Conservation (phyloP, 1,284 basidiomycete genomes). For the Chalciporus sp. region DNA sequence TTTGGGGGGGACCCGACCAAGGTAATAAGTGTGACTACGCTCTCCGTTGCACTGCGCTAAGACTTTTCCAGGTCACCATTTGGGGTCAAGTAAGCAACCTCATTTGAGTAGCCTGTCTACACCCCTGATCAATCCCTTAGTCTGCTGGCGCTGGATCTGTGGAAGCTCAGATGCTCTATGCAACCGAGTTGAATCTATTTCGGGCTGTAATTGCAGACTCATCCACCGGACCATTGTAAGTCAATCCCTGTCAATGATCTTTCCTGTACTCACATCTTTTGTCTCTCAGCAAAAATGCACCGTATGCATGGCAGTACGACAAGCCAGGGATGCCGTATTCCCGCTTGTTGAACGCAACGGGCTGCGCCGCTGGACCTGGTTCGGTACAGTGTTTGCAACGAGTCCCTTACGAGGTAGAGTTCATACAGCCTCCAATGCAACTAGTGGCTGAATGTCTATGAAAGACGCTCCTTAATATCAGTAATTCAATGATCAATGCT, state of each 20-base stretch:
- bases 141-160: slow-evolving; percentile 25
- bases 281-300: slow-evolving; percentile 53
- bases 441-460: no score
- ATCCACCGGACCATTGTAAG: slow-evolving; percentile 24
- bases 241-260: background rate
- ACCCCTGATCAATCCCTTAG: slow-evolving; percentile 1
- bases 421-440: no score
- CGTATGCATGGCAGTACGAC: slow-evolving; percentile 54
- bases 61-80: slow-evolving; percentile 24
- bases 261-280: background rate
- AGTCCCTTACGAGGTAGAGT: slow-evolving; percentile 21
- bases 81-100: slow-evolving; percentile 21
- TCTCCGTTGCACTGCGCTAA: no score
- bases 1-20: slow-evolving; percentile 69
- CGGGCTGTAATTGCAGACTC: slow-evolving; percentile 26
- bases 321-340: slow-evolving; percentile 55
- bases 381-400: slow-evolving; percentile 41
- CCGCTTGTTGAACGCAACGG: slow-evolving; percentile 47
- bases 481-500: slow-evolving; percentile 46
- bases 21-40: no score
- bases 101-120: background rate
- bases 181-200: slow-evolving; percentile 10
- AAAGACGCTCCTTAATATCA: slow-evolving; percentile 30
- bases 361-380: slow-evolving; percentile 44
- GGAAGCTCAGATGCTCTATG: slow-evolving; percentile 21